phyloP scores from a whole-genome alignment of 2,329 filamentous ascomycete genomes.

The Cordyceps pruinosa region DNA sequence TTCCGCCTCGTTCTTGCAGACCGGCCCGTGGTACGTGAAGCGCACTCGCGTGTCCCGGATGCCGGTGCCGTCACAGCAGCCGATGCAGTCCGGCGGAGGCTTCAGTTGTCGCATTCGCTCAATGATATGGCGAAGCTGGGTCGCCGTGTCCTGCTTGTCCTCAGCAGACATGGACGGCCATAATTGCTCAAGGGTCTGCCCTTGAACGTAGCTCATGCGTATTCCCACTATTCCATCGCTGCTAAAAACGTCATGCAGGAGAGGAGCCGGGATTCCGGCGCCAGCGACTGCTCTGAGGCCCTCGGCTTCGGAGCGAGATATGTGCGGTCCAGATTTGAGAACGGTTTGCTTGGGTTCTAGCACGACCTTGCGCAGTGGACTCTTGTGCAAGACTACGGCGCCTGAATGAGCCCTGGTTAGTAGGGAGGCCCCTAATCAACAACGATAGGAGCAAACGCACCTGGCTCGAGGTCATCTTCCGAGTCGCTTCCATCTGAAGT shows the following conservation, averaged over 20 bases:
- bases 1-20: conserved; percentile 18
- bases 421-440: no score
- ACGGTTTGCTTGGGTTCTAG: conserved; percentile 19
- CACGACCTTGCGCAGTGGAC: no score
- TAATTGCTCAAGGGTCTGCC: conserved; percentile 20
- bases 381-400: no score
- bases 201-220: conserved; percentile 21
- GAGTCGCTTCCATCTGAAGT: no score
- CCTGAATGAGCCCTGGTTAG: no score
- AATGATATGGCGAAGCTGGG: conserved; percentile 21
- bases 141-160: conserved; percentile 18
- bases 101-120: conserved; percentile 20
- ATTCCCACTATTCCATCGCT: conserved; percentile 13
- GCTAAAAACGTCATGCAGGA: conserved; percentile 14
- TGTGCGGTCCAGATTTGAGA: conserved; percentile 21
- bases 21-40: conserved; percentile 17
- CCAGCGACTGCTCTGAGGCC: conserved; percentile 18
- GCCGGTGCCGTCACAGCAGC: conserved; percentile 21
- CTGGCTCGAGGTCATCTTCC: no score
- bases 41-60: conserved; percentile 21
- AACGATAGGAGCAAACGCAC: no score
- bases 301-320: conserved; percentile 21
- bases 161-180: conserved; percentile 20
- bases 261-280: conserved; percentile 19
- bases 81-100: conserved; percentile 19